These are phyloP conservation scores for Dendrocalamus latiflorus DNA, from an alignment of 202 grass and related monocot species.

Conservation along the genomic window DNA sequence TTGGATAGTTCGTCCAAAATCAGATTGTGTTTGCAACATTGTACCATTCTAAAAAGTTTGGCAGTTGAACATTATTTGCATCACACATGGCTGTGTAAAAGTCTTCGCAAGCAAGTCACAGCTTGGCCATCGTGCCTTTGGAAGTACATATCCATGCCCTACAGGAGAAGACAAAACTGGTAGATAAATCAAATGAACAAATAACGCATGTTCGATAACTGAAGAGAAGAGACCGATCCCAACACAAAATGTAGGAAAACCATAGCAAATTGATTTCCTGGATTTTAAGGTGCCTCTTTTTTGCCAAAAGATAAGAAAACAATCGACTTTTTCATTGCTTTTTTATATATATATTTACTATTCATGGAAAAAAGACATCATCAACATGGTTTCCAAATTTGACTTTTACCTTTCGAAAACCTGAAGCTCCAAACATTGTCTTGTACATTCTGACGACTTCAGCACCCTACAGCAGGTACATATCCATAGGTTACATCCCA, in stretches of 20 bases:
- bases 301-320: not conserved
- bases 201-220: conserved; percentile 16
- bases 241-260: conserved; percentile 1
- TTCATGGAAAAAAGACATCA: not conserved
- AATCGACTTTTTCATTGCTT: not conserved
- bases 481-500: conserved; percentile 21
- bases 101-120: conserved; percentile 95
- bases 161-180: conserved; percentile 5
- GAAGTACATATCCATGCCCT: conserved; percentile 99
- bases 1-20: conserved; percentile 15
- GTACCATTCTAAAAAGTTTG: conserved; percentile 92
- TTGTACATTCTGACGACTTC: conserved; percentile 99
- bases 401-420: conserved; percentile 74
- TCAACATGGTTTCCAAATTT: not conserved
- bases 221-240: not conserved
- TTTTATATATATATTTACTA: not conserved
- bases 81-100: conserved; percentile 95
- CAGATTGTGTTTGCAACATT: conserved; percentile 12
- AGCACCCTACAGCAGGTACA: conserved; percentile 64
- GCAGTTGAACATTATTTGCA: conserved; percentile 83
- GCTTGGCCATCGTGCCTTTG: conserved; percentile 96
- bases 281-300: not conserved
- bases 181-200: conserved; percentile 6
- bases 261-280: not conserved
- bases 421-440: conserved; percentile 88